Evolutionary conservation across 2,329 filamentous ascomycete genomes (phyloP), one percentile per base, ranked within the genome.

Genomic region (Trichophyton rubrum): DNA sequence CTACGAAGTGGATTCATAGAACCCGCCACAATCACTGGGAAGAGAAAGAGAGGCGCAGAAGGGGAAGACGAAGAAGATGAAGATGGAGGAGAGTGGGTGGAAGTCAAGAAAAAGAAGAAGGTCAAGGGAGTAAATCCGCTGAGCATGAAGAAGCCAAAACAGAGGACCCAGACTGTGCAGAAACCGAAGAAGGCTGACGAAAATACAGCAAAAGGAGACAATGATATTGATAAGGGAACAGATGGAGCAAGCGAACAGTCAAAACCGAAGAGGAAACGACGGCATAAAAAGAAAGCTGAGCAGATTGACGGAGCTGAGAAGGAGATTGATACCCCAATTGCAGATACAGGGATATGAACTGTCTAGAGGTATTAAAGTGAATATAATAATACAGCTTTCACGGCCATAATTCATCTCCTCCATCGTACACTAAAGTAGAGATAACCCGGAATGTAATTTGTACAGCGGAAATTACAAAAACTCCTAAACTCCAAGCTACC

Each of bases 91-190:
- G 43, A 40, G 13, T 38, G 43, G 41, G 65, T 64, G 3, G 68
- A 67, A 38, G 68, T 68, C 61, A 69, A 68, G 49, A 73, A 71
- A 63, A 73, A 71, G 65, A 74, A 73, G 65, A 74, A 73, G 65
- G 67, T 72, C 2, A 79, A 77, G 67, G 76, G 68, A 0, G 75
- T 75, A 4, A 79, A 79, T 67, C 77, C 77, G 30, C 64, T 79
- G 63, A 78, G 77, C 64, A 68, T 78, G 62, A 78, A 74, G 68
- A 79, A 78, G 66, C 69, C 75, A 30, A 78, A 77, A 68, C 73
- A 71, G 65, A 68, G 68, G 53, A 63, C 27, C 13, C 66, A 69
- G 45, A 33, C 63, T 13, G 66, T 63, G 35, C 60, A 60, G 60
- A 60, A 63, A 20, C 59, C 55, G 27, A 56, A 61, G 35, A 41